Evolutionary conservation across 1,139 yeast species (phyloP).

Genomic region (Taphrina populina): DNA sequence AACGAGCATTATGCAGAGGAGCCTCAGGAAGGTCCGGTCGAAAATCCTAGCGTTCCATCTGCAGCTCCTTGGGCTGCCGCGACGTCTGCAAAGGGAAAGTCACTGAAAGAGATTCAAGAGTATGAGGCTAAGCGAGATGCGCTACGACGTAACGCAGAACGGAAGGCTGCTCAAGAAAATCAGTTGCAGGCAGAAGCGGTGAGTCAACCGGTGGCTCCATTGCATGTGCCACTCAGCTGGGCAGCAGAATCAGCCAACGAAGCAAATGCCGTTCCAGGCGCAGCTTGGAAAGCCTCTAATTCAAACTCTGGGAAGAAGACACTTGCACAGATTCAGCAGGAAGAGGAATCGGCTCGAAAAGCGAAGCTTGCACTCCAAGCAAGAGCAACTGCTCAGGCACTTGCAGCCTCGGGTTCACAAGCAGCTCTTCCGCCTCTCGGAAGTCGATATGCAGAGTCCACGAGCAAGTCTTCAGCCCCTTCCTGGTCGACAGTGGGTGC

Average conservation of each 20-base stretch:
- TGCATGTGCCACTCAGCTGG: slow-evolving; percentile 30
- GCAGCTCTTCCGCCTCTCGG: slow-evolving; percentile 42
- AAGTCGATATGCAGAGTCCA: slow-evolving; percentile 37
- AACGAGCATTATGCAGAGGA: slow-evolving; percentile 17
- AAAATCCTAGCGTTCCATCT: slow-evolving; percentile 39
- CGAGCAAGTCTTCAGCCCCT: slow-evolving; percentile 23
- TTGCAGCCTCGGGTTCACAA: slow-evolving; percentile 42
- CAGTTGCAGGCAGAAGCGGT: slow-evolving; percentile 11
- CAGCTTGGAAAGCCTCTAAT: slow-evolving; percentile 33
- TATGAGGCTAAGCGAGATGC: slow-evolving; percentile 55
- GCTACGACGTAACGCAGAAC: slow-evolving; percentile 43
- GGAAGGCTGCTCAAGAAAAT: slow-evolving; percentile 15
- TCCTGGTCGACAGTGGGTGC: slow-evolving; percentile 34
- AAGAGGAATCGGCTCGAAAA: slow-evolving; percentile 46
- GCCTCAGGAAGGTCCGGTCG: slow-evolving; percentile 36
- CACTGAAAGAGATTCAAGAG: slow-evolving; percentile 66
- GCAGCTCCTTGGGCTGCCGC: slow-evolving; percentile 50
- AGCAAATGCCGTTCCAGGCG: slow-evolving; percentile 1
- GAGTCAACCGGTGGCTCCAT: slow-evolving; percentile 1
- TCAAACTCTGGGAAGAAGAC: slow-evolving; percentile 48
- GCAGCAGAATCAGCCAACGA: slow-evolving; percentile 10
- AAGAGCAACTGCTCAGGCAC: slow-evolving; percentile 36
- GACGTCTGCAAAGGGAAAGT: slow-evolving; percentile 43
- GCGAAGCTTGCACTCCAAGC: slow-evolving; percentile 36
- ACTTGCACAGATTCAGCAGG: slow-evolving; percentile 53